Percentiles rank a stretch among this genome's conserved stretches.
Conservation (phyloP, 176 grass and related monocot species). For the Bolboschoenus planiculmis region DNA sequence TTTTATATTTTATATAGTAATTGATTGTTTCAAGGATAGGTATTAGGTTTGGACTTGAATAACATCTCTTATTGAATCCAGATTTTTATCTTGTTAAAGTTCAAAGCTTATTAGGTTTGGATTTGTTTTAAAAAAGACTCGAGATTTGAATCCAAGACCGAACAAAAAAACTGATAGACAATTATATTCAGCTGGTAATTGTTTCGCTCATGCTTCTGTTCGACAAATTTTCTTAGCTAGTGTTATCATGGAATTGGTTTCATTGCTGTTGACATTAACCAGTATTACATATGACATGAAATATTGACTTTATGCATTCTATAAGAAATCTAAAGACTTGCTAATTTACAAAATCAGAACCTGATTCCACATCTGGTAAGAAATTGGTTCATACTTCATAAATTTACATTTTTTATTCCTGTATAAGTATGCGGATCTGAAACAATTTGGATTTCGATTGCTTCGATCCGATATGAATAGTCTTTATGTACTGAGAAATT, state of each 20-base stretch:
- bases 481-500: neutral
- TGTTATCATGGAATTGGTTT: neutral
- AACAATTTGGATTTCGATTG: neutral
- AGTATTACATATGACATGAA: neutral
- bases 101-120: neutral
- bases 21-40: neutral
- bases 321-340: neutral
- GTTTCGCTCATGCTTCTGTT: neutral
- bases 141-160: neutral
- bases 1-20: neutral
- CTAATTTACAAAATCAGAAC: neutral
- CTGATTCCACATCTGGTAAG: neutral
- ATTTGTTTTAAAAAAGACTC: too few species aligned
- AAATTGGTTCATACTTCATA: neutral
- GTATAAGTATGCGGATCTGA: too few species aligned
- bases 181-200: neutral
- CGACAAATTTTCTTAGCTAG: neutral
- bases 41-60: too few species aligned
- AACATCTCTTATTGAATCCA: neutral
- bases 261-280: too few species aligned
- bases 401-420: neutral
- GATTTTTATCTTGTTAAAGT: neutral
- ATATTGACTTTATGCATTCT: neutral
- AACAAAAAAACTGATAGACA: neutral
- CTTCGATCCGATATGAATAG: neutral